Evolutionary conservation across 495 filamentous ascomycete genomes (phyloP), one percentile per base, ranked within the genome.

Genomic region (Amorphotheca resinae): DNA sequence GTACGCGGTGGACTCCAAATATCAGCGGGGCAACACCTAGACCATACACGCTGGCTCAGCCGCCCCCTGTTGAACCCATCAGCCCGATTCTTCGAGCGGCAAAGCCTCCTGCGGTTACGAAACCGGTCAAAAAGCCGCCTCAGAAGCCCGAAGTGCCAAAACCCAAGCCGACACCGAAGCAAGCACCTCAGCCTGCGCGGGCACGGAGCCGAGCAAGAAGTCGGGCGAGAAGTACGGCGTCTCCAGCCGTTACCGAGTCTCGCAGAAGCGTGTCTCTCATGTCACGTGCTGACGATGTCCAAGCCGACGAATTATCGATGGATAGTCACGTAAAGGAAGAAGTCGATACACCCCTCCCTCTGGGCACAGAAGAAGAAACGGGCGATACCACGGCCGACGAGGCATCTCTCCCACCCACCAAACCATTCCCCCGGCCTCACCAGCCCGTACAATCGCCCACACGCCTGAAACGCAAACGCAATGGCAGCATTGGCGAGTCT

Each of bases 291-390:
- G 33, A 36, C 16, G 25, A 28, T 28, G 25, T 5, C 25, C n/a
- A n/a, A n/a, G 25, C 25, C 11, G 74, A 70, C 42, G 74, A 74
- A 23, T 55, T 65, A 1, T 63, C 63, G n/a, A 49, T 64, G 22
- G 77, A 76, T 33, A 46, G 30, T 12, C 67, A 60, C 31, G 69
- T 87, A 46, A 88, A 88, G 61, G 66, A 72, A 35, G 84, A 91
- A 57, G 75, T 71, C 25, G 68, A 61, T 15, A 81, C 77, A 28
- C 38, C 38, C 4, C 38, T 37, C 1, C 78, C 82, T 56, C 64
- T 51, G 42, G 65, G 65, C 59, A 56, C 67, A 31, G 66, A 67
- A 50, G 65, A 70, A 48, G 65, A 70, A 49, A 48, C 63, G 41
- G 59, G 68, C 40, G 59, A 74, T 54, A 61, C 73, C 23, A 59